Evolutionary conservation across 2,329 filamentous ascomycete genomes (phyloP).

Genomic region (Clonostachys rosea): DNA sequence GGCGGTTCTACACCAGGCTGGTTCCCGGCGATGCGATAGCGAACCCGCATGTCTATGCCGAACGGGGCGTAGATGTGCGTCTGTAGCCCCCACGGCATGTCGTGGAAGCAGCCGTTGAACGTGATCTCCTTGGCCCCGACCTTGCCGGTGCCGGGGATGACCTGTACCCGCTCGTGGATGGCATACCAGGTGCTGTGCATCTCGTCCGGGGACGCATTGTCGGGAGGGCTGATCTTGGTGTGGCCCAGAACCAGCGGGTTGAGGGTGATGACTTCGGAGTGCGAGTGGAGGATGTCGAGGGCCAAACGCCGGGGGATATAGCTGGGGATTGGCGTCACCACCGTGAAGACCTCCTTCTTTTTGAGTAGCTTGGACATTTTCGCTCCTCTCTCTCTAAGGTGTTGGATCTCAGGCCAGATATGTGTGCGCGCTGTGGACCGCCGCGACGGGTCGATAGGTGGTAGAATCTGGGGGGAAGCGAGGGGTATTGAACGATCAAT

Average conservation of each 20-base stretch:
- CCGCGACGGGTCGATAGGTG: no score
- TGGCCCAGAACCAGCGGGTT: slow-evolving; percentile 64
- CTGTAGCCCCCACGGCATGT: slow-evolving; percentile 68
- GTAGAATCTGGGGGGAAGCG: no score
- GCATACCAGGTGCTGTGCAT: slow-evolving; percentile 73
- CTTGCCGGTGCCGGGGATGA: slow-evolving; percentile 61
- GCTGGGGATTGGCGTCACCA: slow-evolving; percentile 65
- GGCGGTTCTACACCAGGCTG: slow-evolving; percentile 61
- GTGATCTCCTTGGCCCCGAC: slow-evolving; percentile 60
- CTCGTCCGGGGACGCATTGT: slow-evolving; percentile 64
- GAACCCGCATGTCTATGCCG: slow-evolving; percentile 62
- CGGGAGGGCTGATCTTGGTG: slow-evolving; percentile 60
- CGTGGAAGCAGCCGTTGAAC: slow-evolving; percentile 69
- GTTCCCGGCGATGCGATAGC: slow-evolving; percentile 64
- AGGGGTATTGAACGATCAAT: no score
- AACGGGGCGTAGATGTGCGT: slow-evolving; percentile 68
- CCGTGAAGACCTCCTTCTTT: slow-evolving; percentile 63
- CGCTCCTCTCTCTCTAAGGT: no score
- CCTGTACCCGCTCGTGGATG: slow-evolving; percentile 65
- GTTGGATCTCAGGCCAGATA: no score
- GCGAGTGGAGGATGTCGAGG: slow-evolving; percentile 67
- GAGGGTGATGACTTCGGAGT: slow-evolving; percentile 66
- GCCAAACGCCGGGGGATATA: slow-evolving; percentile 69
- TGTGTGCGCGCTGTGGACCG: no score
- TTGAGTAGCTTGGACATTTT: slow-evolving; percentile 37